A percentile compares a stretch with the other conserved stretches of the same genome.
These are phyloP conservation scores for Chlorociboria aeruginascens DNA, from an alignment of 495 filamentous ascomycete genomes.

Conservation along the genomic window DNA sequence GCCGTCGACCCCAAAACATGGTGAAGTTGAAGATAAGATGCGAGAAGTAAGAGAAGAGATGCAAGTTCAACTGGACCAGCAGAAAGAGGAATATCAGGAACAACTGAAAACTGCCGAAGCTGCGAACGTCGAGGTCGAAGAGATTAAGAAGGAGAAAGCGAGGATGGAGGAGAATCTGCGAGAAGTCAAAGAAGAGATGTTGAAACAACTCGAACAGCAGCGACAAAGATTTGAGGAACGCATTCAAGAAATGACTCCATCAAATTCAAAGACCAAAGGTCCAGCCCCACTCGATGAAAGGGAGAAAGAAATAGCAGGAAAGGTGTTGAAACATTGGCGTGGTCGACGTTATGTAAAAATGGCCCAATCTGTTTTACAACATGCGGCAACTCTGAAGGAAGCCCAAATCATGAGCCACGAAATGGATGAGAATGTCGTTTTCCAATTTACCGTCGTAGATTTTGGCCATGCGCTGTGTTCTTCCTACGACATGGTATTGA, in stretches of 20 bases:
- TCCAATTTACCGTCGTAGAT: constrained; percentile 89
- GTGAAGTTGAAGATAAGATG: constrained; percentile 61
- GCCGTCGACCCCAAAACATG: constrained; percentile 77
- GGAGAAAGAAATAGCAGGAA: constrained; percentile 58
- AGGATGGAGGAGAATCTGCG: constrained; percentile 77
- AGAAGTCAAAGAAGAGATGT: constrained; percentile 75
- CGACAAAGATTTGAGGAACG: constrained; percentile 65
- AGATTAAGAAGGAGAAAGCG: constrained; percentile 71
- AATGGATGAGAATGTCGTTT: constrained; percentile 86
- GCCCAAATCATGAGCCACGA: constrained; percentile 97
- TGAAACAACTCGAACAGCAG: constrained; percentile 63
- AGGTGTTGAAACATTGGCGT: constrained; percentile 62
- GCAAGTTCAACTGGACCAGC: constrained; percentile 77
- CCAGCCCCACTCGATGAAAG: constrained; percentile 45
- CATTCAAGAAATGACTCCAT: constrained; percentile 46
- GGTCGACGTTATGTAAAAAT: constrained; percentile 81
- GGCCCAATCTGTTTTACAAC: constrained; percentile 84
- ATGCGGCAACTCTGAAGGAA: constrained; percentile 82
- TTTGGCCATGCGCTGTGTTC: constrained; percentile 80
- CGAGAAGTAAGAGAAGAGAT: constrained; percentile 72
- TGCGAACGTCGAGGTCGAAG: constrained; percentile 68
- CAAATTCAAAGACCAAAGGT: constrained; percentile 36
- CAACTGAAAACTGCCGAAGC: constrained; percentile 69
- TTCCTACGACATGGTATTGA: constrained; percentile 91
- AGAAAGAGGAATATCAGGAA: constrained; percentile 73